Evolutionary conservation across 2,329 filamentous ascomycete genomes (phyloP).

Genomic region (Claviceps pazoutovae): DNA sequence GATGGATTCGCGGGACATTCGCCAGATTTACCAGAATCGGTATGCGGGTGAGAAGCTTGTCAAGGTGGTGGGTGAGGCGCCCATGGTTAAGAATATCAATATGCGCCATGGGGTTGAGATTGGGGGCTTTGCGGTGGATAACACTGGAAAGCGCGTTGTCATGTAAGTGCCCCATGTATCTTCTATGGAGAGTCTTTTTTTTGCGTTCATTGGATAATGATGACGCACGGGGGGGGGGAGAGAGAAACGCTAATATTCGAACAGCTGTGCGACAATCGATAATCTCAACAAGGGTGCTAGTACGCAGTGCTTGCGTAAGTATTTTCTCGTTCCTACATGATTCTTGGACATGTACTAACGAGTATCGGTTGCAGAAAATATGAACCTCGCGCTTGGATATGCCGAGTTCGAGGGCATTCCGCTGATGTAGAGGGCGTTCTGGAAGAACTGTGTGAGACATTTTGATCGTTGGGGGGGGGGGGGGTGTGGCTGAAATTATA

Average conservation of each 20-base stretch:
- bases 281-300: constrained; percentile 88
- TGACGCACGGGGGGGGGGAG: too few species aligned
- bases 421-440: constrained; percentile 20
- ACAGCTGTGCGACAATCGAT: constrained; percentile 63
- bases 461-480: too few species aligned
- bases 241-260: constrained; percentile 6
- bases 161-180: constrained; percentile 32
- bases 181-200: constrained; percentile 13
- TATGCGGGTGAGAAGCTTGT: constrained; percentile 94
- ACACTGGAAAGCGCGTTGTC: constrained; percentile 79
- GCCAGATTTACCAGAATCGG: constrained; percentile 88
- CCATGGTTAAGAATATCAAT: constrained; percentile 70
- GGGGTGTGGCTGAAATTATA: too few species aligned
- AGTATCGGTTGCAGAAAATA: constrained; percentile 51
- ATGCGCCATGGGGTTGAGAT: constrained; percentile 85
- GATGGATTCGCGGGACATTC: constrained; percentile 84
- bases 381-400: constrained; percentile 85
- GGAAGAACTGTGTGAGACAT: too few species aligned
- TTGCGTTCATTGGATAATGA: not conserved
- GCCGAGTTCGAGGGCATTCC: constrained; percentile 82
- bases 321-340: constrained; percentile 18
- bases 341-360: constrained; percentile 22
- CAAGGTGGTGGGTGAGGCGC: constrained; percentile 79
- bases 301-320: constrained; percentile 82
- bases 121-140: constrained; percentile 89